Conservation (phyloP, 495 filamentous ascomycete genomes). For the Usnea hakonensis region DNA sequence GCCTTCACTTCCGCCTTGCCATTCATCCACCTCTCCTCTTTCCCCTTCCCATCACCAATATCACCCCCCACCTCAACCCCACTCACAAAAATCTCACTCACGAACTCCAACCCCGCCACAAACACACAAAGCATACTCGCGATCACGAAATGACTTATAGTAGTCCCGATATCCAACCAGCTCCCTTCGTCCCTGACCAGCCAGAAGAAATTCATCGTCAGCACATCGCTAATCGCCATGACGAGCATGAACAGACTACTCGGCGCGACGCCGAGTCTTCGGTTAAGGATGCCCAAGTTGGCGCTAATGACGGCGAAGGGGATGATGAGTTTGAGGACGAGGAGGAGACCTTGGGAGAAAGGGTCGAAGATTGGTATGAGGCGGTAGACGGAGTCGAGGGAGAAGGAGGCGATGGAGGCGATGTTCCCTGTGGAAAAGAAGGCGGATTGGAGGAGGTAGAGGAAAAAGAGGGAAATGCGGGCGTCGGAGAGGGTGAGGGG, state of each 20-base stretch:
- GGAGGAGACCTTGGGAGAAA: conserved; percentile 80
- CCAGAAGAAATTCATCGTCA: conserved; percentile 97
- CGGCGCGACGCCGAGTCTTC: conserved; percentile 69
- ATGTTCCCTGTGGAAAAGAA: conserved; percentile 99
- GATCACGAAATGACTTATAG: conserved; percentile 90
- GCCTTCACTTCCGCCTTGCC: conserved; percentile 13
- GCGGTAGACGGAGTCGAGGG: conserved; percentile 79
- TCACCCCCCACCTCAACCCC: conserved; percentile 64
- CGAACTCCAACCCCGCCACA: conserved; percentile 77
- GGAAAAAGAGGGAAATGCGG: conserved; percentile 87
- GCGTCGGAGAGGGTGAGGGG: conserved; percentile 70
- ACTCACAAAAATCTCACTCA: conserved; percentile 74
- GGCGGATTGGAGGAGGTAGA: conserved; percentile 85
- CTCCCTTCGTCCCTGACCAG: conserved; percentile 91
- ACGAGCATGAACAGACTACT: conserved; percentile 88
- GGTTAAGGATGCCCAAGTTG: conserved; percentile 90
- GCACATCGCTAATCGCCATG: conserved; percentile 83
- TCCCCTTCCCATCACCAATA: conserved; percentile 6
- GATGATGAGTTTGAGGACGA: conserved; percentile 84
- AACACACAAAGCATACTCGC: conserved; percentile 84
- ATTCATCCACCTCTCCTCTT: not conserved
- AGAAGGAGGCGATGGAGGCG: conserved; percentile 90
- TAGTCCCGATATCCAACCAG: conserved; percentile 96
- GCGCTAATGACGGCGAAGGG: conserved; percentile 91
- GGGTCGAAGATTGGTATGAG: conserved; percentile 93